phyloP scores from a whole-genome alignment of 208 protist genomes.

The Trypanosoma mega region DNA sequence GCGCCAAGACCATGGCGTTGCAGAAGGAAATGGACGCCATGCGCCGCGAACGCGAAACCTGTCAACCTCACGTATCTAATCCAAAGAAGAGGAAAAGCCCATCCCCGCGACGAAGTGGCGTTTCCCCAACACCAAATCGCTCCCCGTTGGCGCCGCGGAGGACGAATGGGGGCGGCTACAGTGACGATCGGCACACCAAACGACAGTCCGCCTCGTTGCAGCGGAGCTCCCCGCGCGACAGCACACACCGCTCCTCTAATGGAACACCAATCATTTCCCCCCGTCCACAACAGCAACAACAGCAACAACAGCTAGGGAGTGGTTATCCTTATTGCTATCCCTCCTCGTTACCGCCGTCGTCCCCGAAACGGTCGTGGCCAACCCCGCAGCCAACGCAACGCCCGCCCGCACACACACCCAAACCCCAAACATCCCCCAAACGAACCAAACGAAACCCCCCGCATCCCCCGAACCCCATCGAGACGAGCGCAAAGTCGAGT shows the following conservation, averaged over 20 bases:
- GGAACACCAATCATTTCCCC: neutral
- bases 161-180: neutral
- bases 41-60: neutral
- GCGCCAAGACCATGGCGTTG: constrained; percentile 19
- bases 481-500: too few relatives aligned
- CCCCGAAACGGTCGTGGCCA: too few relatives aligned
- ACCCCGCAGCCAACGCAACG: too few relatives aligned
- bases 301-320: too few relatives aligned
- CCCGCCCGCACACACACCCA: too few relatives aligned
- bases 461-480: too few relatives aligned
- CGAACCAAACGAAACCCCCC: too few relatives aligned
- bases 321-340: too few relatives aligned
- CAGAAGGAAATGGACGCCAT: constrained; percentile 16
- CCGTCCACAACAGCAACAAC: constrained; percentile 1
- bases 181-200: constrained; percentile 9
- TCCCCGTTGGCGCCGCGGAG: neutral
- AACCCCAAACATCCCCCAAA: too few relatives aligned
- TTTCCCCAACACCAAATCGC: neutral
- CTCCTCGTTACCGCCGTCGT: too few relatives aligned
- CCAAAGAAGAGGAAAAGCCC: too few relatives aligned
- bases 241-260: neutral
- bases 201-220: constrained; percentile 3
- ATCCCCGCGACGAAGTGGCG: neutral
- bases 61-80: too few relatives aligned
- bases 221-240: neutral